Percentiles rank a stretch among this genome's conserved stretches.
Conservation (phyloP, 2,329 filamentous ascomycete genomes). For the Thyridium curvatum region DNA sequence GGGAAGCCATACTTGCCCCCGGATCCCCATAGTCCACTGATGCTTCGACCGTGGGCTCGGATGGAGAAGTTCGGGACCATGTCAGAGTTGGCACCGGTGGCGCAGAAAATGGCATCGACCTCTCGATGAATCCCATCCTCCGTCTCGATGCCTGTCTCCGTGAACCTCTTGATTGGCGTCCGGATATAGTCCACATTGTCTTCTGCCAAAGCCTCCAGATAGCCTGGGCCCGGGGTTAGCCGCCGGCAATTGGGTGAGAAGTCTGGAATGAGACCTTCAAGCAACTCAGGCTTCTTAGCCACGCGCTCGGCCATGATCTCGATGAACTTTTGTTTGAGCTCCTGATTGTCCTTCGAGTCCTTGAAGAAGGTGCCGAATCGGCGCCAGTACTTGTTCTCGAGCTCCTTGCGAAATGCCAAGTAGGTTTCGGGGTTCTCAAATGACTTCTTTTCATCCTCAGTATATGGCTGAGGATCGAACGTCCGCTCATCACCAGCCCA, state of each 20-base stretch:
- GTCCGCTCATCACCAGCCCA: constrained; percentile 51
- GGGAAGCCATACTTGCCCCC: constrained; percentile 54
- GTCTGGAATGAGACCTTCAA: constrained; percentile 51
- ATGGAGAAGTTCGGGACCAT: constrained; percentile 56
- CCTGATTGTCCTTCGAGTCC: constrained; percentile 40
- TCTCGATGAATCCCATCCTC: constrained; percentile 47
- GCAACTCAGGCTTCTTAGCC: constrained; percentile 46
- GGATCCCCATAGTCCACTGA: constrained; percentile 49
- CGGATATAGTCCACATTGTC: constrained; percentile 58
- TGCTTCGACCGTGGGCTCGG: constrained; percentile 43
- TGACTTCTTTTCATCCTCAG: constrained; percentile 43
- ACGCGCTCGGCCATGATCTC: constrained; percentile 49
- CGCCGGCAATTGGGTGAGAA: constrained; percentile 60
- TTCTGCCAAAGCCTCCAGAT: constrained; percentile 57
- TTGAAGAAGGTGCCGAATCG: constrained; percentile 49
- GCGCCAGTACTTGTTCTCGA: constrained; percentile 58
- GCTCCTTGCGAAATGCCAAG: constrained; percentile 47
- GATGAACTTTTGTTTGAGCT: constrained; percentile 37
- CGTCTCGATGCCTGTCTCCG: constrained; percentile 52
- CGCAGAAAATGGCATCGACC: constrained; percentile 61
- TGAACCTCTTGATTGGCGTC: constrained; percentile 51
- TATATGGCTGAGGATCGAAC: constrained; percentile 48
- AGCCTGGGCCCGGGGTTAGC: constrained; percentile 60
- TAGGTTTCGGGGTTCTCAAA: constrained; percentile 56
- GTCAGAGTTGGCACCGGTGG: constrained; percentile 59